A percentile compares a stretch with the other conserved stretches of the same genome.
phyloP scores from a whole-genome alignment of 1,139 yeast species.

The Sugiyamaella novakii region DNA sequence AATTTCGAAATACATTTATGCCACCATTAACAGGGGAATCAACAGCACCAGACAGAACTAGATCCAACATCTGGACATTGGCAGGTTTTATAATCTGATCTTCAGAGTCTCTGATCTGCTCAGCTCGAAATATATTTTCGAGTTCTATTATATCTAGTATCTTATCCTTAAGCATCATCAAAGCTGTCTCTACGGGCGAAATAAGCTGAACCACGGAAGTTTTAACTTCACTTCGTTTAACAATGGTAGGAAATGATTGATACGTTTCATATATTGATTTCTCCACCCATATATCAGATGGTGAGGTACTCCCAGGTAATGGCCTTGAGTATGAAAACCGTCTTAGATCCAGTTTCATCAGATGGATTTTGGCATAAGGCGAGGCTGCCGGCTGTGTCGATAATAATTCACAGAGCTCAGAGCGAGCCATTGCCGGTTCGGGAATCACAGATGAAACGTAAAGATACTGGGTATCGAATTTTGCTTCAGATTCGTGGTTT shows the following conservation, averaged over 20 bases:
- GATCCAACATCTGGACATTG: constrained; percentile 47
- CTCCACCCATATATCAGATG: constrained; percentile 84
- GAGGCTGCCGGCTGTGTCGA: constrained; percentile 36
- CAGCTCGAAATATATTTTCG: constrained; percentile 47
- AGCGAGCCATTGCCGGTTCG: constrained; percentile 6
- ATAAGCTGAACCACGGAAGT: constrained; percentile 55
- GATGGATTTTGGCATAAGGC: constrained; percentile 36
- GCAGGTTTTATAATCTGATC: constrained; percentile 6
- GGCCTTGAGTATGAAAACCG: constrained; percentile 70
- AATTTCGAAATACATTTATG: constrained; percentile 77
- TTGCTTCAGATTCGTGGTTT: constrained; percentile 65
- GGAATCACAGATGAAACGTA: constrained; percentile 78
- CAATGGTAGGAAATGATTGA: constrained; percentile 82
- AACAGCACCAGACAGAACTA: constrained; percentile 83
- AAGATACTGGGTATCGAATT: constrained; percentile 70
- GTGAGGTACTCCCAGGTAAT: constrained; percentile 73
- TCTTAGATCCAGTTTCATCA: constrained; percentile 60
- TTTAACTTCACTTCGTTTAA: constrained; percentile 79
- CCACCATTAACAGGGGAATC: constrained; percentile 95
- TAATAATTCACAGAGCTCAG: constrained; percentile 22
- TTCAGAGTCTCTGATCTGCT: not conserved
- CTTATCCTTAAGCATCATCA: constrained; percentile 65
- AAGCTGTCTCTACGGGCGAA: constrained; percentile 87
- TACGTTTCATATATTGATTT: constrained; percentile 77
- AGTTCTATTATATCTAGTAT: constrained; percentile 71